Conservation (phyloP, 106 monocot species). For the Dioscorea dumetorum region DNA sequence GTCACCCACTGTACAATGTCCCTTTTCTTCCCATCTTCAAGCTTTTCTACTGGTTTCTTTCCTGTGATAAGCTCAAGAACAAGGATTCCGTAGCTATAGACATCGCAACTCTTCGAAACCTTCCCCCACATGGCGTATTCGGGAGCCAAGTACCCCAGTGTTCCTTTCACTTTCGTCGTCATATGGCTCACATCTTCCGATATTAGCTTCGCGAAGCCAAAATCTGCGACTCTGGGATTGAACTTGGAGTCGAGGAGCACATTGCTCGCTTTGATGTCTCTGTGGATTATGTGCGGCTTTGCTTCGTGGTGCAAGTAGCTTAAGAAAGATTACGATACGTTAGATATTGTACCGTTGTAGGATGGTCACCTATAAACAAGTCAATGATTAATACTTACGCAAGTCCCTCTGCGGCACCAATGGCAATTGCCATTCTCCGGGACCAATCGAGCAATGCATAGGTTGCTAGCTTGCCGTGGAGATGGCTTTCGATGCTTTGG, state of each 20-base stretch:
- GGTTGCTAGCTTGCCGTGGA: slow-evolving; percentile 8
- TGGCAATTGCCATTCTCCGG: slow-evolving; percentile 20
- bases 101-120: slow-evolving; percentile 37
- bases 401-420: slow-evolving; percentile 21
- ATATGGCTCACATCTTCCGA: slow-evolving; percentile 37
- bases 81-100: slow-evolving; percentile 43
- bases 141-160: slow-evolving; percentile 44
- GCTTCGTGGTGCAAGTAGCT: slow-evolving; percentile 17
- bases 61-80: slow-evolving; percentile 31
- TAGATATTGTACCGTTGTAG: too few relatives aligned
- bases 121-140: slow-evolving; percentile 61
- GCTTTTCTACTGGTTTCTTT: slow-evolving; percentile 33
- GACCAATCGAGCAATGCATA: slow-evolving; percentile 9
- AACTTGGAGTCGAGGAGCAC: slow-evolving; percentile 40
- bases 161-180: slow-evolving; percentile 33
- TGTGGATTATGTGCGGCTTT: slow-evolving; percentile 44
- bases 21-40: slow-evolving; percentile 19
- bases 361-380: too few relatives aligned
- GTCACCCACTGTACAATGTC: slow-evolving; percentile 31
- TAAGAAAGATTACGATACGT: neutral
- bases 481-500: slow-evolving; percentile 29
- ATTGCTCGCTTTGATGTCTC: slow-evolving; percentile 68
- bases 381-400: slow-evolving; percentile 9
- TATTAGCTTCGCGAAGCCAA: slow-evolving; percentile 38
- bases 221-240: slow-evolving; percentile 26